Evolutionary conservation across 768 basidiomycete genomes (phyloP), one percentile per base, ranked within the genome.

Genomic region (Serpula lacrymans): DNA sequence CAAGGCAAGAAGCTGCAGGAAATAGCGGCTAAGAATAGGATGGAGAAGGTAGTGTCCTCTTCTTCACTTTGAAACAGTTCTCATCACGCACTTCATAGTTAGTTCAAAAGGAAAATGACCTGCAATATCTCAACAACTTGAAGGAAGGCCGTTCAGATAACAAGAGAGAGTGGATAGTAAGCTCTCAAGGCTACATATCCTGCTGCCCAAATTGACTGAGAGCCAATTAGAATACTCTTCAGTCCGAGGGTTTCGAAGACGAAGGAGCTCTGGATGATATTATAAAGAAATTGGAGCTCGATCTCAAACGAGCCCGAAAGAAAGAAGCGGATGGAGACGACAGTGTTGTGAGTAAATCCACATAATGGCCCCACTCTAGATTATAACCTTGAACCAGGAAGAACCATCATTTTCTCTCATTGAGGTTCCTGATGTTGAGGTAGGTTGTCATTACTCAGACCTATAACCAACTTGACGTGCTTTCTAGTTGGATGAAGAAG

Each of bases 1-100:
- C 87, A 92, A 53, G 93, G 91, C 0, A 74, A 78, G 41, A 82
- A 89, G 54, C 59, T 99, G 37, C 94, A 96, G 62, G 94, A 97
- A 60, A 77, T 94, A 50, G 90, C 92, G 20, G 85, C 88, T 1
- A 89, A 83, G 59, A 82, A 82, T 38, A 67, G 95, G 20, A 67
- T 77, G 53, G 94, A 97, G 51, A 97, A 95, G 75, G 89, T 88
- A 39, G 11, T 22, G 35, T 27, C 1, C 16, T 34, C 22, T 20
- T 28, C 26, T 12, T 30, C 21, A 21, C 20, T 17, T 33, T 11
- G 6, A 28, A 23, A 17, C 34, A 3, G 11, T 24, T 23, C 38
- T 9, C 8, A 22, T 33, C 27, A 7, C 22, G 34, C 47, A 25
- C 44, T 29, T 0, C n/a, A 10, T 46, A 91, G 86, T 70, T 92